phyloP scores from a whole-genome alignment of 176 grass and related monocot species.

The Aegilops sharonensis region DNA sequence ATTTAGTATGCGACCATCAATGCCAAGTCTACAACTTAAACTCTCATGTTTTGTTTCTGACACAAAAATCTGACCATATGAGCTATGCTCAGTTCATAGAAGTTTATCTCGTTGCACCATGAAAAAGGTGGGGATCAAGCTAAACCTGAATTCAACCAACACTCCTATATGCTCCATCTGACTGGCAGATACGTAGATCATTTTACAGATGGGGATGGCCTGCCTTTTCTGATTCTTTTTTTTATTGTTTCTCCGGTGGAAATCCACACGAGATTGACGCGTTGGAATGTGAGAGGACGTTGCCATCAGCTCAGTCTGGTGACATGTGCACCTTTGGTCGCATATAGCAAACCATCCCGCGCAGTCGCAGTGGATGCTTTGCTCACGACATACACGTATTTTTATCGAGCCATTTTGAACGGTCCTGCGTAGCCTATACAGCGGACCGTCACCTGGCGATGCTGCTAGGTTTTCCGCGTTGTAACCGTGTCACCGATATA shows the following conservation, averaged over 20 bases:
- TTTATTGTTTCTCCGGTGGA: not conserved
- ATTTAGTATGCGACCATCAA: too few species aligned
- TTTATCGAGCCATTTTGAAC: not conserved
- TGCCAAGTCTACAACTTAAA: too few species aligned
- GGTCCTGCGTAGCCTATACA: not conserved
- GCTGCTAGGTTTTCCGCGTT: not conserved
- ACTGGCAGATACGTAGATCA: too few species aligned
- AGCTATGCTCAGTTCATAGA: too few species aligned
- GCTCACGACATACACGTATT: too few species aligned
- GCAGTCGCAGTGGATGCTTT: not conserved
- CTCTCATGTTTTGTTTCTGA: too few species aligned
- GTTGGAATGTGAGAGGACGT: not conserved
- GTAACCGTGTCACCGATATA: not conserved
- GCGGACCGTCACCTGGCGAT: not conserved
- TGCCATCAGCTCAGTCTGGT: constrained; percentile 19
- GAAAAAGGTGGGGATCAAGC: too few species aligned
- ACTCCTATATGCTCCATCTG: not conserved
- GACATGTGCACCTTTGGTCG: constrained; percentile 13
- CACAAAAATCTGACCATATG: too few species aligned
- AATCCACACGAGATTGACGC: constrained; percentile 13
- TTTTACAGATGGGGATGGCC: not conserved
- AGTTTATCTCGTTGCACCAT: not conserved
- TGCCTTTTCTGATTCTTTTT: not conserved
- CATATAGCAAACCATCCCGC: not conserved
- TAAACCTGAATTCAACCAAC: not conserved